Evolutionary conservation across 352 stramenopile species (phyloP).

Genomic region (Phytophthora syringae): DNA sequence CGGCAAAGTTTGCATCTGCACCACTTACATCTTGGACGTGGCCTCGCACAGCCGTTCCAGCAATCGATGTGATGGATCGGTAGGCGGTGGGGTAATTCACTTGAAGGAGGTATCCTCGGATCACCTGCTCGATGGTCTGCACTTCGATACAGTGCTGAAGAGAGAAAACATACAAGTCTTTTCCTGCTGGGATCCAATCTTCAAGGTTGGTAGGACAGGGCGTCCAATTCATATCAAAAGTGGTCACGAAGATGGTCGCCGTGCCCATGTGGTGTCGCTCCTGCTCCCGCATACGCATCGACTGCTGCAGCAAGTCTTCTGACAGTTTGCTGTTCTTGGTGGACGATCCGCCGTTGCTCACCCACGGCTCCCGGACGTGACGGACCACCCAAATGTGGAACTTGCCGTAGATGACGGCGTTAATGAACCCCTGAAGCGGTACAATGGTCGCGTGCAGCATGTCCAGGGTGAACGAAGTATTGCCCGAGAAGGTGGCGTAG

Average conservation of each 20-base stretch:
- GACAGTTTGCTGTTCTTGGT: conserved; percentile 52
- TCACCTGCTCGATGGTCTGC: conserved; percentile 67
- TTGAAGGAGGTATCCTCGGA: conserved; percentile 73
- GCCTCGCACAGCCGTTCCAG: conserved; percentile 60
- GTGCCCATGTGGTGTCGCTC: conserved; percentile 73
- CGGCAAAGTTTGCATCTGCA: not conserved
- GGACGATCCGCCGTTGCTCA: conserved; percentile 36
- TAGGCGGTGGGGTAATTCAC: conserved; percentile 86
- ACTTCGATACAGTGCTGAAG: conserved; percentile 79
- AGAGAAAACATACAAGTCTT: conserved; percentile 87
- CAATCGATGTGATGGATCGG: conserved; percentile 81
- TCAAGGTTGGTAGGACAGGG: conserved; percentile 68
- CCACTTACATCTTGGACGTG: conserved; percentile 70
- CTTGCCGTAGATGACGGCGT: conserved; percentile 88
- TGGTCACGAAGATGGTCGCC: conserved; percentile 80
- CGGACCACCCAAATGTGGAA: conserved; percentile 84
- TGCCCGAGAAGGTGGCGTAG: conserved; percentile 63
- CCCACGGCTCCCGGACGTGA: conserved; percentile 53
- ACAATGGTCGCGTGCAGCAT: conserved; percentile 82
- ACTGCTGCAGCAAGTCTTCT: conserved; percentile 47
- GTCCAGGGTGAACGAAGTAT: conserved; percentile 65
- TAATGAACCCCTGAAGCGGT: conserved; percentile 85
- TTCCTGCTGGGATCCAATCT: conserved; percentile 76
- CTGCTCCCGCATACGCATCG: conserved; percentile 42
- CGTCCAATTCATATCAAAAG: conserved; percentile 85